Evolutionary conservation across 176 grass and related monocot genomes (phyloP), one percentile per base, ranked within the genome.

Genomic region (Ampelocalamus luodianensis): DNA sequence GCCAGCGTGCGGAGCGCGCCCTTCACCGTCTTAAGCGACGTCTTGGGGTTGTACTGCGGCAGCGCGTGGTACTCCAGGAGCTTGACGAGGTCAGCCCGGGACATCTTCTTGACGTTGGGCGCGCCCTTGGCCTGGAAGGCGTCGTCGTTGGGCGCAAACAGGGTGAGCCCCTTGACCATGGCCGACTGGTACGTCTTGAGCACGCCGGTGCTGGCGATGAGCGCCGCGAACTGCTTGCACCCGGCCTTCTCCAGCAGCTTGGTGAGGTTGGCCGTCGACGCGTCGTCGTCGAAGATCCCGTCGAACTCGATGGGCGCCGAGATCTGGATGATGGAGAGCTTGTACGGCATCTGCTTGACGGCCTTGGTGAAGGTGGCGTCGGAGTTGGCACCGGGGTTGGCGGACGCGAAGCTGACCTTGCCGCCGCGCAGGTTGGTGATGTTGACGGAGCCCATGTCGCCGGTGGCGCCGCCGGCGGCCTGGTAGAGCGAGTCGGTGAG

Each of bases 71-170:
- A 93, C 71, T 90, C 74, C 55, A 98, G 87, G 0, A 98, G 79
- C 65, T 82, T 81, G 67, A 89, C 66, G 34, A 98, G 86, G 79
- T 95, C 88, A 17, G 91, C 93, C n/a, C 38, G 78, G 38, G 80
- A 51, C 77, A 98, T 92, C 36, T 26, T n/a, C 71, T 61, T 72
- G 16, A 98, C 83, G 80, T 98, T 44, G 11, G 93, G 96, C 60
- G 60, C 88, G 48, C 58, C 93, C 11, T 82, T 84, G 3, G 86
- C 91, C 39, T 29, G 6, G 83, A 98, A 98, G 13, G 96, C 96
- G 39, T 90, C 96, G 72, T 98, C 96, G 79, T 94, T 94, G 70
- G 93, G 89, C 2, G 96, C 96, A 58, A 98, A 95, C 22, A 98
- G 80, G 22, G 96, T 98, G 61, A 98, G 86, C 18, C 96, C 96